Conservation (phyloP, 1,284 basidiomycete genomes). For the Trichosporon inkin region DNA sequence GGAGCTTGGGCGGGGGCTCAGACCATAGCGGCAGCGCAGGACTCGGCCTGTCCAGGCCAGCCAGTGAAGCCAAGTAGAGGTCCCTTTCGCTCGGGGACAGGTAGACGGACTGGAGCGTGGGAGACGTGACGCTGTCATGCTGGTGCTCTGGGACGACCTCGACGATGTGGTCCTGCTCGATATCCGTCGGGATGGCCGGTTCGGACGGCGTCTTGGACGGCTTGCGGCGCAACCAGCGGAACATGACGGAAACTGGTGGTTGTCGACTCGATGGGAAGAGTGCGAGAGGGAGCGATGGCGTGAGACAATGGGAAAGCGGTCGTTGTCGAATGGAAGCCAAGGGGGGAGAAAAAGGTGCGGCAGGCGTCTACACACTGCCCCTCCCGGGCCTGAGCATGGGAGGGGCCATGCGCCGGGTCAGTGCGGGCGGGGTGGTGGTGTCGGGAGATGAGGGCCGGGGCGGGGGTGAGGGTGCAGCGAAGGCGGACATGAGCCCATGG, state of each 20-base stretch:
- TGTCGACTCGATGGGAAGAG: not conserved
- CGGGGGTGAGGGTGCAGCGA: not conserved
- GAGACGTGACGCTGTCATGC: not conserved
- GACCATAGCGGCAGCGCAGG: slow-evolving; percentile 37
- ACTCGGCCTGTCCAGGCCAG: slow-evolving; percentile 26
- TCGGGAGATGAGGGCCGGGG: not conserved
- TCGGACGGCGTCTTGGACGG: slow-evolving; percentile 8
- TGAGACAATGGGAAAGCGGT: not conserved
- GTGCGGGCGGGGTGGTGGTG: not conserved
- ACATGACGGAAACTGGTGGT: too few species aligned
- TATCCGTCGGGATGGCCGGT: slow-evolving; percentile 5
- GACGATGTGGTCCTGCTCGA: not conserved
- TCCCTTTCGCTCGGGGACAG: slow-evolving; percentile 35
- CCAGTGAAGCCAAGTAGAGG: slow-evolving; percentile 43
- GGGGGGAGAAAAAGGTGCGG: not conserved
- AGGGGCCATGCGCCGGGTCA: slow-evolving; percentile 3
- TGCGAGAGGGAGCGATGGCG: not conserved
- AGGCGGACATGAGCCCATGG: not conserved
- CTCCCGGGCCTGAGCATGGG: not conserved
- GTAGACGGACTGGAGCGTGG: not conserved
- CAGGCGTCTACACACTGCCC: not conserved
- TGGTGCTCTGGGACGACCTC: slow-evolving; percentile 6
- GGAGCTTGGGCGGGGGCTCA: slow-evolving; percentile 38
- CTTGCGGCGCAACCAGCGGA: slow-evolving; percentile 9
- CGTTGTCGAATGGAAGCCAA: not conserved